These are phyloP conservation scores for Bipolaris cookei DNA, from an alignment of 2,329 filamentous ascomycete genomes.

Conservation along the genomic window DNA sequence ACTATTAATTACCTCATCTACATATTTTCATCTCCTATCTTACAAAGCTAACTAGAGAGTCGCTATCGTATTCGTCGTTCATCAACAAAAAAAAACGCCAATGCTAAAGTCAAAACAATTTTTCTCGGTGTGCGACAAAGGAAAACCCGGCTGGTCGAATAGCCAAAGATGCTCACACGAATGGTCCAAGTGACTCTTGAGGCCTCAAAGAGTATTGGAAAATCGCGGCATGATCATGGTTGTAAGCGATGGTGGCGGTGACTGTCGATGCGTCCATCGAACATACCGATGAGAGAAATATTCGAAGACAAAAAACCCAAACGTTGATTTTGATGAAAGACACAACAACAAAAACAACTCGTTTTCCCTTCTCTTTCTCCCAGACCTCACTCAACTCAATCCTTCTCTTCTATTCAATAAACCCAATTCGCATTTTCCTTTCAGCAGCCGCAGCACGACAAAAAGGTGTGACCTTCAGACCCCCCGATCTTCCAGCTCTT, in stretches of 20 bases:
- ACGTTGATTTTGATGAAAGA: slow-evolving; percentile 14
- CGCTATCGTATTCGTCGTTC: not conserved
- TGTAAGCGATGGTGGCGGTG: not conserved
- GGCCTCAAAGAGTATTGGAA: slow-evolving; percentile 8
- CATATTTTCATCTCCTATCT: not conserved
- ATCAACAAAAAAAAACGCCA: slow-evolving; percentile 4
- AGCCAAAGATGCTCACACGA: slow-evolving; percentile 28
- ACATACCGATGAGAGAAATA: slow-evolving; percentile 6
- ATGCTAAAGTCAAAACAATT: slow-evolving; percentile 8
- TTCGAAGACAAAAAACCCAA: not conserved
- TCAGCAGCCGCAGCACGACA: not conserved
- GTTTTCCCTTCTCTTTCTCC: not conserved
- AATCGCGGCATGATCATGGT: slow-evolving; percentile 15
- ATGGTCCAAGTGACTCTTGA: not conserved
- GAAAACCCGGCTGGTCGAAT: slow-evolving; percentile 28
- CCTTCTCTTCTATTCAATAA: not conserved
- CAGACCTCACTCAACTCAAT: not conserved
- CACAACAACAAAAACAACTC: not conserved
- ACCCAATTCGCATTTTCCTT: not conserved
- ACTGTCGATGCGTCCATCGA: slow-evolving; percentile 5
- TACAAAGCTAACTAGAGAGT: slow-evolving; percentile 7
- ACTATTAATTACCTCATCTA: slow-evolving; percentile 1
- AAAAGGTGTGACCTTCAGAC: slow-evolving; percentile 31
- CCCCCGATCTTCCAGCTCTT: slow-evolving; percentile 42
- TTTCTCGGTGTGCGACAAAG: slow-evolving; percentile 20